phyloP scores from a whole-genome alignment of 768 basidiomycete species.

The Pleurotus salmoneostramineus region DNA sequence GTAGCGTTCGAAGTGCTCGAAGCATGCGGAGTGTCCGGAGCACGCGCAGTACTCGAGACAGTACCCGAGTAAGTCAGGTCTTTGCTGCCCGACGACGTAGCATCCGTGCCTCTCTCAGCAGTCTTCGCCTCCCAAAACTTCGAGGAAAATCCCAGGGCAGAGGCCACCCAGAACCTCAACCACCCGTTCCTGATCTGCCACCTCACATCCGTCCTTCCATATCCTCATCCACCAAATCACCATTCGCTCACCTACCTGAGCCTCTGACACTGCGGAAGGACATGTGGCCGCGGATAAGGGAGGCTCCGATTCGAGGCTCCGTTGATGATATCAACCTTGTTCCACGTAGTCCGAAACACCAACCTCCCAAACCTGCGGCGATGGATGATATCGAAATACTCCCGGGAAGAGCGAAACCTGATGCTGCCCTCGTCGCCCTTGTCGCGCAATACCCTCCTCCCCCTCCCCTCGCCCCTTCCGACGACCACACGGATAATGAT shows the following conservation, averaged over 20 bases:
- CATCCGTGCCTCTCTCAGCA: conserved; percentile 59
- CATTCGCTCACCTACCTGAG: not conserved
- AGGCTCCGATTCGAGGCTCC: not conserved
- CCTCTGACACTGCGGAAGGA: not conserved
- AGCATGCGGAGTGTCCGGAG: conserved; percentile 33
- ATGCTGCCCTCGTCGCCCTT: not conserved
- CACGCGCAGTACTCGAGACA: conserved; percentile 19
- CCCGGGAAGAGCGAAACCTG: not conserved
- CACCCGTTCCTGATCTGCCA: conserved; percentile 3
- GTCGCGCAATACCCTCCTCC: not conserved
- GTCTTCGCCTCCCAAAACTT: conserved; percentile 53
- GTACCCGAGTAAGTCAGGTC: conserved; percentile 37
- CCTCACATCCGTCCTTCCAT: not conserved
- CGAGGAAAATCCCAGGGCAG: conserved; percentile 19
- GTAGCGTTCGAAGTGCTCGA: conserved; percentile 24
- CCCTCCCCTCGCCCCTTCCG: not conserved
- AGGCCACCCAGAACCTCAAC: conserved; percentile 8
- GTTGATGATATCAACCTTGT: conserved; percentile 5
- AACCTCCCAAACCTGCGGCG: not conserved
- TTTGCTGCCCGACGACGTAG: conserved; percentile 66
- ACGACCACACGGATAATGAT: not conserved
- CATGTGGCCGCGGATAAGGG: not conserved
- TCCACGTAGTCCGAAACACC: not conserved
- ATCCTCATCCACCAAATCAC: not conserved
- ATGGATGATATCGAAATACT: not conserved